These are phyloP conservation scores for Phytophthora fragariaefolia DNA, from an alignment of 352 stramenopile species.

Conservation along the genomic window DNA sequence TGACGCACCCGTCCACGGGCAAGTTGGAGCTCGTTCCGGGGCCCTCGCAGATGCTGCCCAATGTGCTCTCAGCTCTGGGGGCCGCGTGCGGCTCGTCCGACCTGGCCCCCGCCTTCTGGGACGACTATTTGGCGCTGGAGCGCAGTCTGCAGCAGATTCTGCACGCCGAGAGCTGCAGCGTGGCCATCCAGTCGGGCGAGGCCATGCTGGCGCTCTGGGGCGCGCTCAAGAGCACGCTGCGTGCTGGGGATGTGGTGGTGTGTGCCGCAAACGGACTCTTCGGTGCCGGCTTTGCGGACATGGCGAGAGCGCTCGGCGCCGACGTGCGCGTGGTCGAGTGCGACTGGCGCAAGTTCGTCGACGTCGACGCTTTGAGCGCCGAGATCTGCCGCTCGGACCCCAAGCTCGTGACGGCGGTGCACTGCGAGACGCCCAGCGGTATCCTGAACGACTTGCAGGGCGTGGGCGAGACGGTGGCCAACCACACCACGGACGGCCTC, in stretches of 20 bases:
- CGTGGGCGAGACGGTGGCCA: conserved; percentile 46
- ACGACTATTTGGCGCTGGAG: conserved; percentile 59
- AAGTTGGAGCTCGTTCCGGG: conserved; percentile 49
- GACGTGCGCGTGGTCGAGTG: conserved; percentile 46
- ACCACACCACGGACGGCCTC: conserved; percentile 55
- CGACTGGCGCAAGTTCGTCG: conserved; percentile 51
- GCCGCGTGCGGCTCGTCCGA: conserved; percentile 50
- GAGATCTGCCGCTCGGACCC: conserved; percentile 52
- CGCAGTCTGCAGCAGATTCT: conserved; percentile 42
- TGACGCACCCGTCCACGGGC: conserved; percentile 18
- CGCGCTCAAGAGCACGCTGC: conserved; percentile 53
- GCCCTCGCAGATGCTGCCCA: conserved; percentile 47
- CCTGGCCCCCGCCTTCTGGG: conserved; percentile 57
- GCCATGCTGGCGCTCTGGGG: conserved; percentile 65
- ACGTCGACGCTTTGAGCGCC: conserved; percentile 38
- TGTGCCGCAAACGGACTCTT: conserved; percentile 59
- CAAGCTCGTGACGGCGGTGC: conserved; percentile 58
- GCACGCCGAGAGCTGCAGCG: conserved; percentile 37
- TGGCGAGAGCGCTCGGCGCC: conserved; percentile 49
- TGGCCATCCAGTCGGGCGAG: conserved; percentile 65
- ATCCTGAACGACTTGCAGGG: conserved; percentile 51
- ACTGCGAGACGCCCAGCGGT: conserved; percentile 63
- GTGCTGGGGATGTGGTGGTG: conserved; percentile 49
- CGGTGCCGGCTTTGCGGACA: conserved; percentile 55
- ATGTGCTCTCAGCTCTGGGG: conserved; percentile 44